phyloP scores from a whole-genome alignment of 2,329 filamentous ascomycete species.

The Epicoccum sorghinum region DNA sequence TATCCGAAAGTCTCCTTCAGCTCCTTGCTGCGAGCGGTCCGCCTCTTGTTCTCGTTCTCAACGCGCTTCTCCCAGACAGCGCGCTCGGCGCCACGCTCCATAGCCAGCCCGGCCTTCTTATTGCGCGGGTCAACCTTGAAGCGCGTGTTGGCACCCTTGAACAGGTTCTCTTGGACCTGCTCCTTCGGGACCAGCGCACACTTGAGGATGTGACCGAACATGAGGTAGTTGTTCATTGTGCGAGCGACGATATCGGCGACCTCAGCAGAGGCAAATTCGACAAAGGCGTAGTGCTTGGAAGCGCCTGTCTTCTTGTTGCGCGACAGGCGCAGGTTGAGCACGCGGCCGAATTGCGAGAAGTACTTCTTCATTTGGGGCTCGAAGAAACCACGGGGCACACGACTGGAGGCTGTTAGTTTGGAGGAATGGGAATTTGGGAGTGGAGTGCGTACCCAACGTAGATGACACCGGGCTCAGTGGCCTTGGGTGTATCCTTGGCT shows the following conservation, averaged over 20 bases:
- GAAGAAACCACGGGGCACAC: slow-evolving; percentile 94
- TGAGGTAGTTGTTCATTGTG: slow-evolving; percentile 97
- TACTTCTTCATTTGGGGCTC: slow-evolving; percentile 94
- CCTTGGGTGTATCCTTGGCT: slow-evolving; percentile 57
- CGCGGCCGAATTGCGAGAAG: slow-evolving; percentile 89
- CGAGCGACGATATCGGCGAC: slow-evolving; percentile 91
- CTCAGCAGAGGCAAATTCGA: slow-evolving; percentile 79
- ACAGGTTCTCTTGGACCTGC: slow-evolving; percentile 79
- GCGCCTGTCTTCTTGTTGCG: slow-evolving; percentile 90
- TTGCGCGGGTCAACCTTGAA: slow-evolving; percentile 91
- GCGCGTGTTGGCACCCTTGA: slow-evolving; percentile 87
- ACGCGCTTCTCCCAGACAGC: slow-evolving; percentile 81
- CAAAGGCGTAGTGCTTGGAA: slow-evolving; percentile 92
- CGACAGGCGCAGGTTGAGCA: slow-evolving; percentile 79
- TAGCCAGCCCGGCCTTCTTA: slow-evolving; percentile 77
- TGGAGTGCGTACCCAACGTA: slow-evolving; percentile 71
- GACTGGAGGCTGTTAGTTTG: slow-evolving; percentile 51
- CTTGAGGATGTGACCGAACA: slow-evolving; percentile 93
- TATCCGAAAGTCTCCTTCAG: slow-evolving; percentile 83
- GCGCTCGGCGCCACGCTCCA: slow-evolving; percentile 75
- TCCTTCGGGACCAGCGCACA: slow-evolving; percentile 79
- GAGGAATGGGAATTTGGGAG: too few relatives aligned
- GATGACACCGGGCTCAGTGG: slow-evolving; percentile 73
- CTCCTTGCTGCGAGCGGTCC: slow-evolving; percentile 72
- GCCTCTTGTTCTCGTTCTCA: slow-evolving; percentile 72